Evolutionary conservation across 176 grass and related monocot species (phyloP).

Genomic region (Juncus inflexus): DNA sequence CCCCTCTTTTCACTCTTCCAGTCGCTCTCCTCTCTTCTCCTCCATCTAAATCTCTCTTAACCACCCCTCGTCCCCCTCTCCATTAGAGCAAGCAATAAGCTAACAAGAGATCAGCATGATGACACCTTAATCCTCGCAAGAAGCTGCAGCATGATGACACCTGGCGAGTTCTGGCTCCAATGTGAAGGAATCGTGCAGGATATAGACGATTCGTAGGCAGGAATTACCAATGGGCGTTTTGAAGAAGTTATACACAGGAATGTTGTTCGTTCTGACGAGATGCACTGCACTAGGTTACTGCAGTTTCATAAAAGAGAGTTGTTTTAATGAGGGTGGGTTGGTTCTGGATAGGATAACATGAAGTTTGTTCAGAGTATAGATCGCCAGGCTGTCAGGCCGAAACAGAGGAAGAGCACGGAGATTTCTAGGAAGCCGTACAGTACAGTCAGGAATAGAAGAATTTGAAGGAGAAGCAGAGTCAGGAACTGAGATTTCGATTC

Average conservation of each 20-base stretch:
- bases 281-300: slow-evolving; percentile 95
- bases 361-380: not conserved
- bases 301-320: slow-evolving; percentile 94
- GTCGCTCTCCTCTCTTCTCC: too few species aligned
- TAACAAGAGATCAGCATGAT: not conserved
- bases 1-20: too few species aligned
- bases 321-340: slow-evolving; percentile 87
- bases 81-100: slow-evolving; percentile 18
- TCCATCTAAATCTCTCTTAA: too few species aligned
- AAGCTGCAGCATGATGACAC: slow-evolving; percentile 92
- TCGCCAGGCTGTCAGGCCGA: slow-evolving; percentile 36
- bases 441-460: slow-evolving; percentile 94
- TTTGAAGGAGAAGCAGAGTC: slow-evolving; percentile 95
- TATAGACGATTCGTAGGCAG: slow-evolving; percentile 92
- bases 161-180: slow-evolving; percentile 91
- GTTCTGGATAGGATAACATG: slow-evolving; percentile 38
- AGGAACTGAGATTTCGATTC: slow-evolving; percentile 55
- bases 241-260: slow-evolving; percentile 91
- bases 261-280: slow-evolving; percentile 96
- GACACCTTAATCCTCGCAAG: slow-evolving; percentile 99
- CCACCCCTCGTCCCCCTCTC: too few species aligned
- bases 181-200: slow-evolving; percentile 99
- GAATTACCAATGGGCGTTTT: slow-evolving; percentile 79
- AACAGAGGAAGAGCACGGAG: slow-evolving; percentile 39
- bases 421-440: slow-evolving; percentile 81